Percentiles rank a stretch among this genome's conserved stretches.
These are phyloP conservation scores for Sugiyamaella grinbergsii DNA, from an alignment of 1,139 yeast species.

Conservation along the genomic window DNA sequence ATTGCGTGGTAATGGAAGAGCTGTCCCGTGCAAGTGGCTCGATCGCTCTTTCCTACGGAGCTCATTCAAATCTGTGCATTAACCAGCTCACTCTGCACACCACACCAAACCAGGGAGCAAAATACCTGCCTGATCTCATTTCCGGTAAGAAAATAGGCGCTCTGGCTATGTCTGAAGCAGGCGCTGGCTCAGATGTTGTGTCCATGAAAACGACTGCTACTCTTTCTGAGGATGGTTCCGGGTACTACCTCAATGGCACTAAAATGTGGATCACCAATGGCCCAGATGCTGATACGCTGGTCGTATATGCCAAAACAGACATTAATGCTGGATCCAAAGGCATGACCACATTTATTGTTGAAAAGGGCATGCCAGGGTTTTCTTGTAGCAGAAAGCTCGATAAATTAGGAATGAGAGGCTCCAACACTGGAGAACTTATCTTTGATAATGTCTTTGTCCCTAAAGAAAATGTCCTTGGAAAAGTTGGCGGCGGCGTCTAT, in stretches of 20 bases:
- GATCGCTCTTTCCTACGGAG: conserved; percentile 42
- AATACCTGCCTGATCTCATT: conserved; percentile 40
- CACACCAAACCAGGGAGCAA: conserved; percentile 37
- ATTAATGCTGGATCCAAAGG: conserved; percentile 41
- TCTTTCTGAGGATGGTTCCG: conserved; percentile 38
- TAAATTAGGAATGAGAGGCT: conserved; percentile 43
- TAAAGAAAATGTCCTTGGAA: conserved; percentile 40
- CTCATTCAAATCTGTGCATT: conserved; percentile 43
- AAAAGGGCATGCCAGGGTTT: conserved; percentile 39
- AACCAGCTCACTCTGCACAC: conserved; percentile 41
- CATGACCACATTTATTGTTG: conserved; percentile 41
- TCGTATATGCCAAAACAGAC: conserved; percentile 43
- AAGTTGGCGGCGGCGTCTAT: conserved; percentile 39
- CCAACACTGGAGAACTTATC: conserved; percentile 42
- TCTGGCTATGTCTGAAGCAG: conserved; percentile 43
- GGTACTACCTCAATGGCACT: conserved; percentile 42
- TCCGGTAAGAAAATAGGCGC: conserved; percentile 41
- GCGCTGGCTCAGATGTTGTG: conserved; percentile 43
- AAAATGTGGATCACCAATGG: conserved; percentile 46
- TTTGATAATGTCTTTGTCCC: conserved; percentile 42
- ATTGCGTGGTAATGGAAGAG: conserved; percentile 43
- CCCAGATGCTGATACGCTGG: conserved; percentile 42
- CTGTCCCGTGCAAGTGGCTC: conserved; percentile 41
- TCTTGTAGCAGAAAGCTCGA: conserved; percentile 40
- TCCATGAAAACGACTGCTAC: conserved; percentile 41